These are phyloP conservation scores for Pseudonitzschia pungens DNA, from an alignment of 108 stramenopile genomes.

Conservation along the genomic window DNA sequence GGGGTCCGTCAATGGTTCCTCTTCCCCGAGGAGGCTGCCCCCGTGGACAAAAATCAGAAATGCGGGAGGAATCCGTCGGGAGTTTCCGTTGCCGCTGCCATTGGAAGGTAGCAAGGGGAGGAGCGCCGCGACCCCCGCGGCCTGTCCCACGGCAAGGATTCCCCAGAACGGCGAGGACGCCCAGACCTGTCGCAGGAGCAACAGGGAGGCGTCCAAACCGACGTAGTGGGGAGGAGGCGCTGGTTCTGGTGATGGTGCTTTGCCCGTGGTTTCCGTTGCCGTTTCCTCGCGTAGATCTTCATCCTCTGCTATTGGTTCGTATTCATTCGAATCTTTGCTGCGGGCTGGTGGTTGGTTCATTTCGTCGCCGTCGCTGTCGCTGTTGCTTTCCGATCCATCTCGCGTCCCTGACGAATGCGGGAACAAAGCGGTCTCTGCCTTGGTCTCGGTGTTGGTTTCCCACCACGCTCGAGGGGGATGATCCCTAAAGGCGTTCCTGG, in stretches of 20 bases:
- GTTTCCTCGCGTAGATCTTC: too few relatives aligned
- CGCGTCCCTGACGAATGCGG: too few relatives aligned
- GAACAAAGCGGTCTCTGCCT: background rate
- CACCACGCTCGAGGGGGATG: constrained; percentile 30
- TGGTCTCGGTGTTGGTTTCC: background rate
- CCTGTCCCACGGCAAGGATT: constrained; percentile 76
- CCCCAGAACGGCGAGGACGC: constrained; percentile 69
- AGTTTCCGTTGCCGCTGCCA: background rate
- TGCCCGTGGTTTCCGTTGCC: background rate
- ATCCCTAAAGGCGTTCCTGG: background rate
- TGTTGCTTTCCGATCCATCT: background rate
- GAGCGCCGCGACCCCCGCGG: constrained; percentile 63
- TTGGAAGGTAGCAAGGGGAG: constrained; percentile 65
- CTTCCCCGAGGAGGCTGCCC: constrained; percentile 37
- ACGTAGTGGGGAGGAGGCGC: constrained; percentile 10
- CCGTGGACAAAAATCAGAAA: constrained; percentile 47
- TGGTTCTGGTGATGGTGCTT: too few relatives aligned
- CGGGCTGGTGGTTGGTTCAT: background rate
- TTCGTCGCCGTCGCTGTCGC: constrained; percentile 36
- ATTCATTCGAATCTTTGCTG: too few relatives aligned
- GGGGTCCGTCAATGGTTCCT: constrained; percentile 28
- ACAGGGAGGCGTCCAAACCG: constrained; percentile 73
- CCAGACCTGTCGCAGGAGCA: constrained; percentile 81
- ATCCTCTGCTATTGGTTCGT: too few relatives aligned
- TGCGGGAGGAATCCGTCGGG: background rate